Conservation (phyloP, 805 yeast species). For the Blastobotrys terrestris region DNA sequence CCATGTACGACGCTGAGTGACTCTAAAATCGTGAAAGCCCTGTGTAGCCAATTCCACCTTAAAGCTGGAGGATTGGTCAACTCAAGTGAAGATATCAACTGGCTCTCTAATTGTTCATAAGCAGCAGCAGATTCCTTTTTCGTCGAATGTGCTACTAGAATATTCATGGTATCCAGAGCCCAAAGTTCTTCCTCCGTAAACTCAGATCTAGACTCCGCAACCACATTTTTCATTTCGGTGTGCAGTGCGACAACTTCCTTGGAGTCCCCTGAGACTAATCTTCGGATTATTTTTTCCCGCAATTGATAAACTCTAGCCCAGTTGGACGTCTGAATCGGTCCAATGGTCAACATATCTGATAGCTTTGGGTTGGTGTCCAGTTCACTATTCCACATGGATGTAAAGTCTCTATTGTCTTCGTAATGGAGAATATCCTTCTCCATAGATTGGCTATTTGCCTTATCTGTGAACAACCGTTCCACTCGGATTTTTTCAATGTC, state of each 20-base stretch:
- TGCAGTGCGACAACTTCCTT: conserved; percentile 11
- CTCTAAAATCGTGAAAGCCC: conserved; percentile 24
- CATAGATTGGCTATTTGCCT: conserved; percentile 5
- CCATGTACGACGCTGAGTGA: conserved; percentile 17
- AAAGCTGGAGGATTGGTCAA: not conserved
- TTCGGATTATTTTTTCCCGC: conserved; percentile 24
- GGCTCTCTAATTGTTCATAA: conserved; percentile 6
- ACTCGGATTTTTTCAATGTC: conserved; percentile 27
- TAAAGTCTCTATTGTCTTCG: conserved; percentile 56
- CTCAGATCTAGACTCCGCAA: not conserved
- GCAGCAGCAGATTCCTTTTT: conserved; percentile 4
- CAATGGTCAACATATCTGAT: conserved; percentile 21
- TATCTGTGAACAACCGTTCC: conserved; percentile 13
- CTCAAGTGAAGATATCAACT: not conserved
- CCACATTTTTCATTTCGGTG: not conserved
- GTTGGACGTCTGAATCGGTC: conserved; percentile 23
- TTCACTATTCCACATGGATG: conserved; percentile 48
- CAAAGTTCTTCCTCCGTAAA: conserved; percentile 37
- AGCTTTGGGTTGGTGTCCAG: conserved; percentile 27
- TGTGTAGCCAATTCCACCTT: conserved; percentile 26
- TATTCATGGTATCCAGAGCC: conserved; percentile 23
- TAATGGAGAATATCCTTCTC: conserved; percentile 4
- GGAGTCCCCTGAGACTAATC: conserved; percentile 8
- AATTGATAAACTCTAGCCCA: conserved; percentile 36
- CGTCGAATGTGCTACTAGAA: conserved; percentile 14